Evolutionary conservation across 371 early-diverging fungal species (phyloP).

Genomic region (Chytridium lagenaria): DNA sequence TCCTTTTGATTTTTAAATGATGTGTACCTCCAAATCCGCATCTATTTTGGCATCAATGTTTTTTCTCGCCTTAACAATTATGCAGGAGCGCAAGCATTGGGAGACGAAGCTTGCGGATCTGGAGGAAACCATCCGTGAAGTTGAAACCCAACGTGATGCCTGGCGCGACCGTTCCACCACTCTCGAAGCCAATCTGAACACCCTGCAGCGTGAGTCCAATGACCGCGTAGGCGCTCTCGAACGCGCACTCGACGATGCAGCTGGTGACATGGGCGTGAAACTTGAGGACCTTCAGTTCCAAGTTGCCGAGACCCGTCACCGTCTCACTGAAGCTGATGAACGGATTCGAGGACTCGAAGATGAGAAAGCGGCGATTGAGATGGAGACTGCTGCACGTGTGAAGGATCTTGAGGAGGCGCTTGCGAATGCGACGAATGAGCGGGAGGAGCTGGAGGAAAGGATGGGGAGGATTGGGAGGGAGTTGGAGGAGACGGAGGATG

Average conservation of each 20-base stretch:
- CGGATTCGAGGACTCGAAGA: constrained; percentile 23
- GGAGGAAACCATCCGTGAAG: constrained; percentile 13
- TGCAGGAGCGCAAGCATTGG: constrained; percentile 16
- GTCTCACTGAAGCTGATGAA: constrained; percentile 1
- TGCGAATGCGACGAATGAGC: constrained; percentile 15
- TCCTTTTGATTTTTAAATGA: too few relatives aligned
- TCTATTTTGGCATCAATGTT: neutral
- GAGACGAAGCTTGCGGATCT: constrained; percentile 18
- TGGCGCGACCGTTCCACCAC: constrained; percentile 4
- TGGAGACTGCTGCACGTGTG: neutral
- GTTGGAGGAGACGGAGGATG: constrained; percentile 20
- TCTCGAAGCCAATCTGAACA: neutral
- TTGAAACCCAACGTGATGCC: constrained; percentile 1
- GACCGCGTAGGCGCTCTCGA: constrained; percentile 29
- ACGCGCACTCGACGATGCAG: constrained; percentile 25
- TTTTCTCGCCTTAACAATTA: neutral
- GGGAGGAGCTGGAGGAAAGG: constrained; percentile 23
- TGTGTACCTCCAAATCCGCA: neutral
- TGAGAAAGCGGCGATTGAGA: constrained; percentile 5
- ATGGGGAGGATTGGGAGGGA: neutral
- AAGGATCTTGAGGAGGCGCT: constrained; percentile 22
- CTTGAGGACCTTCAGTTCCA: constrained; percentile 25
- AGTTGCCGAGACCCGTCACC: constrained; percentile 1
- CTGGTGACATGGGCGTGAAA: constrained; percentile 25
- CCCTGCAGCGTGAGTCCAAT: constrained; percentile 10